Base-by-base conservation (phyloP, 371 early-diverging fungal species). In the Encephalitozoon hellem region DNA sequence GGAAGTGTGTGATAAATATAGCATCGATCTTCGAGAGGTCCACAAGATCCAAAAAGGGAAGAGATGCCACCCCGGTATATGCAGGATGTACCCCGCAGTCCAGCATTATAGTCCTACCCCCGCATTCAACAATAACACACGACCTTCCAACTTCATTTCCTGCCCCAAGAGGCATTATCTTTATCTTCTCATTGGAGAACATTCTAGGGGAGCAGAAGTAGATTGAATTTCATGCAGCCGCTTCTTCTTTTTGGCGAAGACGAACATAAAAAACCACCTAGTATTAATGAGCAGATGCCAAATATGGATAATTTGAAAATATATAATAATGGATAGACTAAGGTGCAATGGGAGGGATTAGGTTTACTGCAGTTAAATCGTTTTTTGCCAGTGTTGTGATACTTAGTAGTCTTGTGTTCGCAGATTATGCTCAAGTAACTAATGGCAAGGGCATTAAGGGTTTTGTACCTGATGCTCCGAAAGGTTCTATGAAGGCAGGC, bases 61-160 rank as follows among this genome's bases (percentile, higher is more conserved):
- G 88, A 43, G 94, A 92, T 28, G 92, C 89, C 66, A 93, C 85
- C n/a, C 99, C 99, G 71, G 88, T 90, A 85, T 92, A 90, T 9
- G 95, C 98, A 21, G 99, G 97, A 87, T 99, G 99, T 76, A 96
- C 89, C 69, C 99, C 99, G 81, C 95, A 95, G 87, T 99, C 99
- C 72, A 99, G 89, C 91, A 86, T 89, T 42, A 97, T 87, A 5
- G 89, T 92, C 87, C 94, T 95, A 77, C 91, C 91, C 86, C 94
- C 93, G 88, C 92, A 97, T 82, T 94, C 90, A 68, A 97, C 82
- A 45, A 96, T 83, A 55, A 96, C 89, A 79, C 98, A 99, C 39
- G 95, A 94, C 77, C 99, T 88, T 6, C 99, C 99, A 26, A 98
- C 99, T 86, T 99, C 99, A 79, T 92, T 91, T 32, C 99, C 99